phyloP scores from a whole-genome alignment of 148 eudicot species.

The Vaccinium vitisidaea region DNA sequence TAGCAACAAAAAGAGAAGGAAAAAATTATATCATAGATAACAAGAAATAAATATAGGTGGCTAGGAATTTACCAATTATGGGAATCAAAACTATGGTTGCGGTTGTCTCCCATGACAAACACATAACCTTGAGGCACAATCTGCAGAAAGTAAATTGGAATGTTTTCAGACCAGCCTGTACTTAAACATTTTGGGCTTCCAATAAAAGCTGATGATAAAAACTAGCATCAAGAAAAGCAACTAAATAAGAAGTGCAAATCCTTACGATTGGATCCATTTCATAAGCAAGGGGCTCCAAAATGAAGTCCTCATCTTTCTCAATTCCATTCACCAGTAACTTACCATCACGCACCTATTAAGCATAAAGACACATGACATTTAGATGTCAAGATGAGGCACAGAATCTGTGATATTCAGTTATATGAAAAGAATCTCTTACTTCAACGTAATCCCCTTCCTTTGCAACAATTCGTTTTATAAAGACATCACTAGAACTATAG shows the following conservation, averaged over 20 bases:
- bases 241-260: not conserved
- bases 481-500: conserved; percentile 59
- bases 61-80: conserved; percentile 67
- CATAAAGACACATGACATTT: not conserved
- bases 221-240: not conserved
- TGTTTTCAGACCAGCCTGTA: not conserved
- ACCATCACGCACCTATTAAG: conserved; percentile 62
- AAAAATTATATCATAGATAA: not conserved
- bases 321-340: conserved; percentile 63
- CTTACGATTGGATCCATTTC: conserved; percentile 78
- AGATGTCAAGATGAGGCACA: conserved; percentile 2
- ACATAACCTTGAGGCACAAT: conserved; percentile 86
- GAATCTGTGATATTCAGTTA: not conserved
- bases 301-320: conserved; percentile 70
- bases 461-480: conserved; percentile 83
- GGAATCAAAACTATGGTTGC: conserved; percentile 90
- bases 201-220: not conserved
- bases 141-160: conserved; percentile 33
- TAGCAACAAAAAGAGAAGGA: not conserved
- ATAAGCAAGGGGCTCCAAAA: conserved; percentile 81
- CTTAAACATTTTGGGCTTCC: not conserved
- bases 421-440: conserved; percentile 38
- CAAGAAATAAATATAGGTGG: not conserved
- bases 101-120: conserved; percentile 93
- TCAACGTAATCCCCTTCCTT: conserved; percentile 80